Base-by-base conservation (phyloP, 2,329 filamentous ascomycete genomes). In the Lachnum nothofagi region DNA sequence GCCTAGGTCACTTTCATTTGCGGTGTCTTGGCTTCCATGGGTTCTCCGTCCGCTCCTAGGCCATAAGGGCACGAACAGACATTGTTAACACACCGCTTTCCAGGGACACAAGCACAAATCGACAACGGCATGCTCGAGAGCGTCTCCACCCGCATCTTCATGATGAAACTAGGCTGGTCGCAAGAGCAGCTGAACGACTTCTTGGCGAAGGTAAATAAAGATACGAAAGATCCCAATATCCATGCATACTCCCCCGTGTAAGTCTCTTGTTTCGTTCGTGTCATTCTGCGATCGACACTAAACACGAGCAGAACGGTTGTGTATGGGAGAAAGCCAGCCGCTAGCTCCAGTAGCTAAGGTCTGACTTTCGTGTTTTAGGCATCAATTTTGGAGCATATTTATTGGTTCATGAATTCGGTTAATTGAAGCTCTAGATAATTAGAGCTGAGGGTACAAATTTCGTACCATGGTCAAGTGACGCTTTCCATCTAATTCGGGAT, bases 81-180 rank as follows among this genome's bases (percentile, higher is more conserved):
- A 9, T 12, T 39, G 17, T 3, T 39, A 23, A 42, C 6, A 43
- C 8, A 43, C 12, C 14, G 10, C 16, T 9, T 4, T 19, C n/a
- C 16, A 43, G 27, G 42, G 42, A 33, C 31, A 16, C 25, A 44
- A 24, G 42, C 42, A 20, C 42, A 44, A 12, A 34, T 44, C 20
- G 29, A 35, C 19, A 20, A 19, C 22, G 29, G 29, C 19, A 44
- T 44, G 42, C 25, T 44, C 3, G 42, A 44, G 19, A 19, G 22
- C n/a, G 19, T 34, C n/a, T 31, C 31, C 22, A 44, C 42, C 2
- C 27, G 42, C 19, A 25, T 44, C 20, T 44, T 44, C 4, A 44
- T 44, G 42, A 34, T 24, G 42, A 44, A 44, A n/a, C 22, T 44
- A 12, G 42, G 42, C 20, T 44, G 42, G 42, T 44, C 42, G 19